Evolutionary conservation across 805 yeast genomes (phyloP), one percentile per base, ranked within the genome.

Genomic region (Brettanomyces sp.): DNA sequence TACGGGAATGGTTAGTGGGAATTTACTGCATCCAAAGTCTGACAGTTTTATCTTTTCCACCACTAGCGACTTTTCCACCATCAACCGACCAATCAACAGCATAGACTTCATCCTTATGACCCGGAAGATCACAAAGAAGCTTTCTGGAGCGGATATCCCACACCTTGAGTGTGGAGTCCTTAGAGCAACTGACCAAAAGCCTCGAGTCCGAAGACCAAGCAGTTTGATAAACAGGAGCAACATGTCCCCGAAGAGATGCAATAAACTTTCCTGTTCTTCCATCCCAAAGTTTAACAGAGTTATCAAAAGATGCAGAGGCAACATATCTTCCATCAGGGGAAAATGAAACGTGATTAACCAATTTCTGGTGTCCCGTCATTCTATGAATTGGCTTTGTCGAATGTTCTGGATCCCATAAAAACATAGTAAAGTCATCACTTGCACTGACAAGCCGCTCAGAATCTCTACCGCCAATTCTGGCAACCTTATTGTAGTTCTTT

Each of bases 71-170:
- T 53, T 82, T 74, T 52, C 77, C 77, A 41, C 99, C 99, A 62
- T 93, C 99, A 46, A 84, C 79, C 69, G 96, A 86, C 99, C 99
- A 93, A 58, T 93, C 99, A 4, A 93, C 96, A 0, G 97, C 95
- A 61, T 79, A 93, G 1, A 93, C 96, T 66, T 93, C 99, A 59
- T 93, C 99, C 13, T 81, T 70, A 60, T 93, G 99, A 1, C 99
- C 99, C 0, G 99, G 99, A 48, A 93, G 74, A 64, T 93, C 99
- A 14, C 83, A 87, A 48, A 80, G 76, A 46, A 93, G 69, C 60
- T 91, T 91, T 52, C 83, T 74, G 3, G 96, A 85, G 57, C 85
- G 77, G 22, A 91, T 80, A 59, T 91, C 97, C 98, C 98, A 91
- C 2, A 91, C 95, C 64, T 91, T 91, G 59, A 91, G 73, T 1